These are phyloP conservation scores for Geotrichum citri-aurantii DNA, from an alignment of 1,139 yeast species.

Conservation along the genomic window DNA sequence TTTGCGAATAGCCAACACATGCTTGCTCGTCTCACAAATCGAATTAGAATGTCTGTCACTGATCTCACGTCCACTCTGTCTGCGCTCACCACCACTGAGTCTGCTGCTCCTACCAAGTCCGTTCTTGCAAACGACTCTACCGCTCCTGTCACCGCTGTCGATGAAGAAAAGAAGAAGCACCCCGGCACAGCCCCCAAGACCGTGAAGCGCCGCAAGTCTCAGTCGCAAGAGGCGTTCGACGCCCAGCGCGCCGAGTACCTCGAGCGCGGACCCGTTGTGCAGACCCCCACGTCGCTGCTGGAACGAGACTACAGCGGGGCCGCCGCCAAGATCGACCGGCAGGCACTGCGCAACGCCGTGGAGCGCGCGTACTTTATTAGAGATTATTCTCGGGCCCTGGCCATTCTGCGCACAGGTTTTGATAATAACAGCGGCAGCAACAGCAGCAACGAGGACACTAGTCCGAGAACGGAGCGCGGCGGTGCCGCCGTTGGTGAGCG, in stretches of 20 bases:
- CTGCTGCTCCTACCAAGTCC: neutral
- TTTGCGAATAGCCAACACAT: neutral
- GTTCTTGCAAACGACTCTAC: neutral
- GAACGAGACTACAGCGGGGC: conserved; percentile 21
- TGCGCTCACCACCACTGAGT: neutral
- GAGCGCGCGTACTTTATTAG: conserved; percentile 34
- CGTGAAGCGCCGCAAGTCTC: neutral
- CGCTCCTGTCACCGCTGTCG: conserved; percentile 17
- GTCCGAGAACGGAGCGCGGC: neutral
- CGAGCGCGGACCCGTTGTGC: conserved; percentile 29
- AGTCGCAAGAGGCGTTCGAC: conserved; percentile 29
- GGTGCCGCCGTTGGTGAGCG: neutral
- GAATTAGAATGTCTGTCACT: neutral
- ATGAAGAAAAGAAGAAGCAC: conserved; percentile 1
- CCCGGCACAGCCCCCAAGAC: neutral
- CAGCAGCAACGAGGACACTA: neutral
- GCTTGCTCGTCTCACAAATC: neutral
- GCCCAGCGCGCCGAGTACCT: conserved; percentile 28
- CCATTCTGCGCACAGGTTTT: conserved; percentile 19
- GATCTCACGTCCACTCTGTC: neutral
- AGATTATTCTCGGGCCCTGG: conserved; percentile 28
- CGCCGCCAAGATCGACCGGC: conserved; percentile 28
- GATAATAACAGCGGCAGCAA: too few relatives aligned
- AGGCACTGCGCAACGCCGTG: conserved; percentile 32
- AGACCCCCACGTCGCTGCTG: conserved; percentile 16